Evolutionary conservation across 495 filamentous ascomycete species (phyloP).

Genomic region (Coniosporium apollinis): DNA sequence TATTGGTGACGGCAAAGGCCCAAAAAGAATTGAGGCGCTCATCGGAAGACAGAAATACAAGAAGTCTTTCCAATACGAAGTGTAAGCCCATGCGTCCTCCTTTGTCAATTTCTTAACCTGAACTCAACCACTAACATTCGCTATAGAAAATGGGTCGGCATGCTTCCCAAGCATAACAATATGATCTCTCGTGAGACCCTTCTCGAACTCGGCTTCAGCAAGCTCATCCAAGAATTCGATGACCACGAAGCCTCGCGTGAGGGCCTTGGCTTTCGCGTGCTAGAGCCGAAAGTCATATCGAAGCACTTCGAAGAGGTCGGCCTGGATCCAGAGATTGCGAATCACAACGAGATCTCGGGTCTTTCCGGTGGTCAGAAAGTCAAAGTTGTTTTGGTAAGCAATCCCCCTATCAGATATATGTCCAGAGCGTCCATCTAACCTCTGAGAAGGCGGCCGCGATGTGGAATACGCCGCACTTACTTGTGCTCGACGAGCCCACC

Average conservation of each 20-base stretch:
- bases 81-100: conserved; percentile 35
- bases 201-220: conserved; percentile 65
- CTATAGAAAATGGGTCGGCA: conserved; percentile 62
- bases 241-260: conserved; percentile 96
- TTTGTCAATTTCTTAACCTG: no score
- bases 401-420: no score
- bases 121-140: no score
- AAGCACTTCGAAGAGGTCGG: conserved; percentile 98
- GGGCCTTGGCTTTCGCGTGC: conserved; percentile 83
- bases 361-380: conserved; percentile 98
- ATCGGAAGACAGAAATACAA: conserved; percentile 98
- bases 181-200: conserved; percentile 90
- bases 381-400: conserved; percentile 56
- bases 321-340: conserved; percentile 91
- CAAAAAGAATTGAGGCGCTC: conserved; percentile 64
- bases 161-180: conserved; percentile 83
- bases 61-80: conserved; percentile 98
- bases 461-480: conserved; percentile 97
- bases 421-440: no score
- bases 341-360: conserved; percentile 96
- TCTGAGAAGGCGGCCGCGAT: conserved; percentile 31
- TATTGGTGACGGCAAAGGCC: conserved; percentile 62
- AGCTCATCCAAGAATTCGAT: conserved; percentile 93
- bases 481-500: conserved; percentile 96
- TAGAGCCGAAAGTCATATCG: conserved; percentile 81